These are phyloP conservation scores for Guillardia theta DNA, from an alignment of 78 protist genomes.

Conservation along the genomic window DNA sequence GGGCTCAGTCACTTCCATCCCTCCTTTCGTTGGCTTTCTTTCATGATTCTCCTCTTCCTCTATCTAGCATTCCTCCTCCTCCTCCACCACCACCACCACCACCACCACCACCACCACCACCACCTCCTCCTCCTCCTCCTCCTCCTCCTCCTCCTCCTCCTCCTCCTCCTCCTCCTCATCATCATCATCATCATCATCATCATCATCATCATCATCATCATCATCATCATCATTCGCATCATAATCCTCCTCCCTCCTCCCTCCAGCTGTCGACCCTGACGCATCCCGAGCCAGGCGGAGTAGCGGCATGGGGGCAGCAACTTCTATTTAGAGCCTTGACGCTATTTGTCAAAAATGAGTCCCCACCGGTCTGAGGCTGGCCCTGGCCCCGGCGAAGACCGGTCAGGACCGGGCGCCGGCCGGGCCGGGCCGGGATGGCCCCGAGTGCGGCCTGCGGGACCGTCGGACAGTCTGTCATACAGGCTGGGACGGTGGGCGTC, in stretches of 20 bases:
- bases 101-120: background rate
- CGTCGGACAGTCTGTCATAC: too few relatives aligned
- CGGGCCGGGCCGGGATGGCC: too few relatives aligned
- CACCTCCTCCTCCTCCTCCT: background rate
- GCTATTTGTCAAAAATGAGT: background rate
- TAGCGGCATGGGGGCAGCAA: too few relatives aligned
- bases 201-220: background rate
- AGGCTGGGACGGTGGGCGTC: too few relatives aligned
- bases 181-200: background rate
- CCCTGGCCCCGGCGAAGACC: too few relatives aligned
- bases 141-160: background rate
- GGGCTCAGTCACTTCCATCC: background rate
- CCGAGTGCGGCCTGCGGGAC: too few relatives aligned
- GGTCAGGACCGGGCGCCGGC: too few relatives aligned
- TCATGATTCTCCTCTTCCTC: background rate
- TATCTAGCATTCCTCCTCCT: background rate
- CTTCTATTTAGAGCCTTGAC: background rate
- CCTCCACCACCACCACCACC: background rate
- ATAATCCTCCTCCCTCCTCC: background rate
- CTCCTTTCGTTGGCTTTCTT: too few relatives aligned
- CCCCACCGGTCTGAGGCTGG: background rate
- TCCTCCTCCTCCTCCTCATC: background rate
- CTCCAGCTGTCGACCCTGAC: background rate
- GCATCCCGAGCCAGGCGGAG: background rate
- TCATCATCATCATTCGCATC: background rate